These are phyloP conservation scores for Phytopythium litorale DNA, from an alignment of 352 stramenopile genomes.

Conservation along the genomic window DNA sequence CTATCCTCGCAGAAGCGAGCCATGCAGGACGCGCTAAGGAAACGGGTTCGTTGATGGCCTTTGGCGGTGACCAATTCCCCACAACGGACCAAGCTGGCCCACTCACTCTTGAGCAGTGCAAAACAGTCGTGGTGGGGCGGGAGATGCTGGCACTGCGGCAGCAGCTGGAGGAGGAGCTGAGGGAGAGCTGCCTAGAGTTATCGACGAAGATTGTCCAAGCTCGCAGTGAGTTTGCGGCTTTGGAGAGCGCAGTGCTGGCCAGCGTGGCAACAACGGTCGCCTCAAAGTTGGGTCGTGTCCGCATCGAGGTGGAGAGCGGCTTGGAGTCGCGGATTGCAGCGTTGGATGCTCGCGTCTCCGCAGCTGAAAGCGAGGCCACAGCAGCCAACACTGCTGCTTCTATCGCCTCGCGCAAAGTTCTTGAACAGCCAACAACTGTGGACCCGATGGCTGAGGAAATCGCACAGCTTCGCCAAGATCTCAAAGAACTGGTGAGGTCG, in stretches of 20 bases:
- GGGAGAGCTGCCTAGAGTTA: slow-evolving; percentile 12
- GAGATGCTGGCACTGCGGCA: slow-evolving; percentile 36
- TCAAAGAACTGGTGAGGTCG: not conserved
- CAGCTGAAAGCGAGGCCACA: not conserved
- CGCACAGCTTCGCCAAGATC: not conserved
- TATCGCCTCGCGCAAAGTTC: not conserved
- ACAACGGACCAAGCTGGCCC: not conserved
- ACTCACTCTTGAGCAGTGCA: slow-evolving; percentile 22
- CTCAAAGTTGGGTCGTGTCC: not conserved
- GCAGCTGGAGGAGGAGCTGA: slow-evolving; percentile 19
- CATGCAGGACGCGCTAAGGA: slow-evolving; percentile 38
- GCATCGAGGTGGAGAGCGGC: not conserved
- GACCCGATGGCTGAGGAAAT: not conserved
- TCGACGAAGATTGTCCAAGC: not conserved
- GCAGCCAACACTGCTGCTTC: not conserved
- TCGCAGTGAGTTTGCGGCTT: not conserved
- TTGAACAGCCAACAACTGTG: not conserved
- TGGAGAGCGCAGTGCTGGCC: not conserved
- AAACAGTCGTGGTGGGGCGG: slow-evolving; percentile 46
- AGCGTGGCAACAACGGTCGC: not conserved
- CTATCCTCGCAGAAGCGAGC: slow-evolving; percentile 21
- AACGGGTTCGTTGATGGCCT: slow-evolving; percentile 23
- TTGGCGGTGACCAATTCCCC: not conserved
- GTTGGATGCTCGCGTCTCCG: not conserved
- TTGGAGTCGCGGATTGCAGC: not conserved